Base-by-base conservation (phyloP, 441 rosid genomes). In the Aquilaria agallochum region DNA sequence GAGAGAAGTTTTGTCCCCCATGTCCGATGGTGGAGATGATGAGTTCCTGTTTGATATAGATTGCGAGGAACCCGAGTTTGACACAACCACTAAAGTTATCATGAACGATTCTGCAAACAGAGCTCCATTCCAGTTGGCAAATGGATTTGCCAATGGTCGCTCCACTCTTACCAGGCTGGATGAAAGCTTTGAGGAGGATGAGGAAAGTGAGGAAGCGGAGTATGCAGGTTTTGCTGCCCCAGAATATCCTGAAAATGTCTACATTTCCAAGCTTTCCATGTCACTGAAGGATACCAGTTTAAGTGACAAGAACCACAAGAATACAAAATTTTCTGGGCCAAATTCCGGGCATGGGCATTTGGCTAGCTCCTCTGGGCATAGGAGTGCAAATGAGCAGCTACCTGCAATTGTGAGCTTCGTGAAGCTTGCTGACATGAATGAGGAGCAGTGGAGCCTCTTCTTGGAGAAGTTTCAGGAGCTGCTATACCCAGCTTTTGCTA, bases 311-410 rank as follows among this genome's bases (percentile, higher is more conserved):
- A 70, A 49, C 55, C 61, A 55, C 7, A 80, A 72, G 49, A 34
- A 10, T 55, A 65, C 58, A 11, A 89, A 83, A 56, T 72, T 73
- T 64, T 64, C 77, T 0, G 86, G 82, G 55, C 36, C 71, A 47
- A 83, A 76, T 64, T 70, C 69, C 9, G 99, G 80, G 66, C 77
- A 74, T 56, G 81, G 85, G 59, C 72, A 63, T 59, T 59, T 64
- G 44, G 40, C 70, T 11, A 78, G 72, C 36, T 91, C 90, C 48
- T 83, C 85, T 30, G 96, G 95, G 60, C 90, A 88, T 66, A 75
- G 91, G 75, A 94, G 97, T 72, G 99, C 96, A 2, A 86, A 82
- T 59, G 94, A 89, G 77, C 96, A 82, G 79, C 82, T 87, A 62
- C 96, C 89, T 57, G 83, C 74, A 10, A 86, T 88, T 64, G 72